Conservation (phyloP, 108 stramenopile species). For the Cyclotella baltica region DNA sequence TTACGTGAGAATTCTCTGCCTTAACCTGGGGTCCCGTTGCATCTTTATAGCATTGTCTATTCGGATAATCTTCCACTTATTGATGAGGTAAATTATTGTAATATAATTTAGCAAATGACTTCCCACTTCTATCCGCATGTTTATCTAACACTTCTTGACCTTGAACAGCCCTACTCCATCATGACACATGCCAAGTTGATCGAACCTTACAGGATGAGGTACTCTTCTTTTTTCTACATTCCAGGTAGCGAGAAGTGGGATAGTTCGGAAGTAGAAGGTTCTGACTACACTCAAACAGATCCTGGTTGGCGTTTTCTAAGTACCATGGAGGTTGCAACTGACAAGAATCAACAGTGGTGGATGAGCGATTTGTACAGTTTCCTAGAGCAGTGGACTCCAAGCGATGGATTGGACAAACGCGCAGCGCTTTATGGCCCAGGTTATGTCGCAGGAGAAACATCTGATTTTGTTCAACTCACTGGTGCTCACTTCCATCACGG, state of each 20-base stretch:
- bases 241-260: not conserved
- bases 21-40: too few relatives aligned
- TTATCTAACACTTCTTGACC: too few relatives aligned
- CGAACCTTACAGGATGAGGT: not conserved
- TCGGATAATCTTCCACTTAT: not conserved
- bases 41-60: slow-evolving; percentile 5
- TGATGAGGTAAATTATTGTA: too few relatives aligned
- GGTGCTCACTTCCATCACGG: not conserved
- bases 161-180: not conserved
- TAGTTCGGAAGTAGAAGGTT: not conserved
- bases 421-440: not conserved
- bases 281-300: not conserved
- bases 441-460: not conserved
- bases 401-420: not conserved
- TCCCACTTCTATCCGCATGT: too few relatives aligned
- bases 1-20: too few relatives aligned
- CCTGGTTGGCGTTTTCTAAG: not conserved
- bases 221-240: slow-evolving; percentile 14
- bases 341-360: not conserved
- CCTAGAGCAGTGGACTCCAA: not conserved
- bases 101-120: too few relatives aligned
- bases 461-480: not conserved
- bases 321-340: slow-evolving; percentile 4
- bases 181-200: not conserved
- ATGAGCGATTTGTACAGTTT: not conserved